Conservation (phyloP, 106 monocot species). For the Allium sativum region DNA sequence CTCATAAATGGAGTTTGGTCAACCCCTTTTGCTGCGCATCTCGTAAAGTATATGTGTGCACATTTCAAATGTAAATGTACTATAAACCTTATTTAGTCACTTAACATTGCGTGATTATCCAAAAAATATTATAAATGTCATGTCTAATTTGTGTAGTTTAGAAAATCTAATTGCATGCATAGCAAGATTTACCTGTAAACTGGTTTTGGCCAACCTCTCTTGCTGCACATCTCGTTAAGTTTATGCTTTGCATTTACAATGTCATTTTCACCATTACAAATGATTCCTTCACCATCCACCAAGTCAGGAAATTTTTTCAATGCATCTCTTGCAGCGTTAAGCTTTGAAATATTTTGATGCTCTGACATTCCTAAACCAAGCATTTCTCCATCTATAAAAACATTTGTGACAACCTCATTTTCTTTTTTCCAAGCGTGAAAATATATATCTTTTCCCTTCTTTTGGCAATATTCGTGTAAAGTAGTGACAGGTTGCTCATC, state of each 20-base stretch:
- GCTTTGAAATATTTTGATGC: conserved; percentile 42
- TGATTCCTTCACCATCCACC: conserved; percentile 1
- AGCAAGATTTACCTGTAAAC: conserved; percentile 31
- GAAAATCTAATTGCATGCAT: too few relatives aligned
- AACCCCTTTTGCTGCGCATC: too few relatives aligned
- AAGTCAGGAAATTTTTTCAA: conserved; percentile 18
- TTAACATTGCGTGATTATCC: too few relatives aligned
- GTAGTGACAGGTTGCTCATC: conserved; percentile 45
- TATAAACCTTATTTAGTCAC: too few relatives aligned
- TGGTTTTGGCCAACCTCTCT: conserved; percentile 40
- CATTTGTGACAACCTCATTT: conserved; percentile 16
- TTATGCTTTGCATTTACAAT: conserved; percentile 27
- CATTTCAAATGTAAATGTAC: too few relatives aligned
- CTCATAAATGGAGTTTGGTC: conserved; percentile 43
- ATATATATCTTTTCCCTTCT: conserved; percentile 21
- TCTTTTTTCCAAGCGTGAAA: conserved; percentile 32
- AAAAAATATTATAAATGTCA: too few relatives aligned
- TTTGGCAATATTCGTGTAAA: conserved; percentile 45
- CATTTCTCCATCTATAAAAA: conserved; percentile 35
- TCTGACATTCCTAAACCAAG: conserved; percentile 35
- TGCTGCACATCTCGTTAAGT: conserved; percentile 43
- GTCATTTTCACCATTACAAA: background rate
- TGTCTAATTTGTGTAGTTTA: too few relatives aligned
- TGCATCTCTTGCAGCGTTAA: conserved; percentile 60
- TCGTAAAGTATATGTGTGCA: too few relatives aligned